Evolutionary conservation across 768 basidiomycete genomes (phyloP), one percentile per base, ranked within the genome.

Genomic region (Xerocomellus chrysenteron): DNA sequence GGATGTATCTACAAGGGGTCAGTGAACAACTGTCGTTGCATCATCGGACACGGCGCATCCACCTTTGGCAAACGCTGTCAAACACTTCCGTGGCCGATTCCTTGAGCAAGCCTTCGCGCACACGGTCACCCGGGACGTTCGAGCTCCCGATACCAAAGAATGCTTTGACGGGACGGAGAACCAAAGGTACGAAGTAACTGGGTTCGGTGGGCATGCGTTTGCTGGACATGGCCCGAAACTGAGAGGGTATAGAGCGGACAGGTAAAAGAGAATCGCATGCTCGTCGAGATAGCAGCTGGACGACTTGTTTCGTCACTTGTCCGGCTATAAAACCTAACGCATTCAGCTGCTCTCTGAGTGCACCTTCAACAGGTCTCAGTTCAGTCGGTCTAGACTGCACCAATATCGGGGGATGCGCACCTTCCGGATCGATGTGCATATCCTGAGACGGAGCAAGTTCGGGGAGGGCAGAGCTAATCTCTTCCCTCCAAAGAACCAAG

Each of bases 231-330:
- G 91, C 91, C 50, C 95, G 82, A 64, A 95, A 91, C 64, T 98
- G 94, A 1, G 90, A 87, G 2, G 93, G 92, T 65, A 98, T 90
- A 0, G 90, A 88, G 47, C 91, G 82, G 55, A 98, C 90, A 14
- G 89, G 85, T 32, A 87, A 82, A 43, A 98, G 81, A 9, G 87
- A 84, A 60, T 97, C 95, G 58, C 85, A 88, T 61, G 90, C 93
- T n/a, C 92, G 84, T 57, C 83, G 82, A 17, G 83, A 83, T 28
- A 98, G 76, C 50, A 96, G 86, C 12, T 75, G 66, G 26, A 89
- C 70, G 53, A 96, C 82, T 52, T 90, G 87, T 28, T 68, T 76
- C 6, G 85, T 81, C 55, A 90, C 71, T 3, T 82, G 76, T 14
- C 81, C 76, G n/a, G 85, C 74, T n/a, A 86, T 68, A 3, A 77